Conservation (phyloP, 371 early-diverging fungal genomes). For the Chytridiales sp. region DNA sequence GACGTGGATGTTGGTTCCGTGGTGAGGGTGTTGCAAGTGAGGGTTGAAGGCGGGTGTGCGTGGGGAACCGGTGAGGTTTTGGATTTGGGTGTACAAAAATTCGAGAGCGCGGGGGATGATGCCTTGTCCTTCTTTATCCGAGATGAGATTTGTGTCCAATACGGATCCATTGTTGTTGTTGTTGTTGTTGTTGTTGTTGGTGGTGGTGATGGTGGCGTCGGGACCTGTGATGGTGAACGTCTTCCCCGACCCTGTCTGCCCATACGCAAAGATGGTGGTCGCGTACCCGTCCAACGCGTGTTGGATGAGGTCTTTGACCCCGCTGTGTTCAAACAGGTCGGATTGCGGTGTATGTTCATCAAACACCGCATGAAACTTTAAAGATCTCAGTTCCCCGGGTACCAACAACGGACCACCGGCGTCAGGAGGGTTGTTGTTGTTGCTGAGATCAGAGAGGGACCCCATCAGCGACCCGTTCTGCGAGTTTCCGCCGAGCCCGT, state of each 20-base stretch:
- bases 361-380: conserved; percentile 46
- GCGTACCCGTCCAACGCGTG: conserved; percentile 53
- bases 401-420: neutral
- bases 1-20: neutral
- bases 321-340: conserved; percentile 45
- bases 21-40: neutral
- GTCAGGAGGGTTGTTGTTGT: neutral
- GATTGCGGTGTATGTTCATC: conserved; percentile 27
- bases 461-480: conserved; percentile 6
- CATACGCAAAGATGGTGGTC: conserved; percentile 58
- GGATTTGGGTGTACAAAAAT: conserved; percentile 38
- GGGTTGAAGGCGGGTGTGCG: too few relatives aligned
- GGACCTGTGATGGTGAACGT: conserved; percentile 67
- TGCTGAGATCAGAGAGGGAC: neutral
- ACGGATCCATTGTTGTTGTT: neutral
- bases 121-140: conserved; percentile 35
- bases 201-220: conserved; percentile 17
- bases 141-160: neutral
- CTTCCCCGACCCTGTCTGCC: conserved; percentile 73
- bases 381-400: neutral
- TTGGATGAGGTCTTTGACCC: conserved; percentile 38
- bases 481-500: too few relatives aligned
- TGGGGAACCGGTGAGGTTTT: neutral
- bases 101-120: conserved; percentile 50
- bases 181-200: too few relatives aligned